A percentile compares a stretch with the other conserved stretches of the same genome.
Evolutionary conservation across 2,329 filamentous ascomycete genomes (phyloP).

Genomic region (Myriosclerotinia scirpicola): DNA sequence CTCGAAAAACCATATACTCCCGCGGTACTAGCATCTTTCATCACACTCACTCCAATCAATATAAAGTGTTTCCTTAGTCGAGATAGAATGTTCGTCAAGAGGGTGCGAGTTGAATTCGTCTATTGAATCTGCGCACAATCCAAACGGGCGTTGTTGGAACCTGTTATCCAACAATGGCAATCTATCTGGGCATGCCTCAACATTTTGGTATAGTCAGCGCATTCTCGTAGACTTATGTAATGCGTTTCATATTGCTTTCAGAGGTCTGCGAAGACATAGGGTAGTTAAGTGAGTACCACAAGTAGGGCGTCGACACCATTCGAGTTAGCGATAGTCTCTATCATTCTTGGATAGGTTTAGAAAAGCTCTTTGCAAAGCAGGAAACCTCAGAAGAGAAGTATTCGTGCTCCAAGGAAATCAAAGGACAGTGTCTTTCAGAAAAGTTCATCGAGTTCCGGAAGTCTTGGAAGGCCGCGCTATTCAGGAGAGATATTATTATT

Average conservation of each 20-base stretch:
- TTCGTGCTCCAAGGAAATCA: not conserved
- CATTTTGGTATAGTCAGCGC: not conserved
- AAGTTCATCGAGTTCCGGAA: not conserved
- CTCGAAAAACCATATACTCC: constrained; percentile 4
- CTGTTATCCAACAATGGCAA: not conserved
- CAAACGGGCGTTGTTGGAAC: not conserved
- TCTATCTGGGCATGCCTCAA: not conserved
- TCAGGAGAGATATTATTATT: not conserved
- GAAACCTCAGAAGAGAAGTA: not conserved
- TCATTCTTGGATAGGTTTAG: not conserved
- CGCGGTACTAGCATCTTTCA: not conserved
- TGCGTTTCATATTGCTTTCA: not conserved
- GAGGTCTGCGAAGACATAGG: not conserved
- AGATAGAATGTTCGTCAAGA: not conserved
- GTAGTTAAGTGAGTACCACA: not conserved
- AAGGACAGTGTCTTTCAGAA: not conserved
- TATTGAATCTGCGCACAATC: not conserved
- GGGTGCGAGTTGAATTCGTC: not conserved
- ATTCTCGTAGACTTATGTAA: too few species aligned
- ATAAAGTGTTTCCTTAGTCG: not conserved
- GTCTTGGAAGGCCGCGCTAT: not conserved
- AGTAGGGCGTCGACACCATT: not conserved
- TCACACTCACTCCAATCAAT: too few species aligned
- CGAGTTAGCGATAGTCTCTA: not conserved
- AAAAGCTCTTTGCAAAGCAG: not conserved